Evolutionary conservation across 768 basidiomycete species (phyloP).

Genomic region (Omphalotus guepiniiformis): DNA sequence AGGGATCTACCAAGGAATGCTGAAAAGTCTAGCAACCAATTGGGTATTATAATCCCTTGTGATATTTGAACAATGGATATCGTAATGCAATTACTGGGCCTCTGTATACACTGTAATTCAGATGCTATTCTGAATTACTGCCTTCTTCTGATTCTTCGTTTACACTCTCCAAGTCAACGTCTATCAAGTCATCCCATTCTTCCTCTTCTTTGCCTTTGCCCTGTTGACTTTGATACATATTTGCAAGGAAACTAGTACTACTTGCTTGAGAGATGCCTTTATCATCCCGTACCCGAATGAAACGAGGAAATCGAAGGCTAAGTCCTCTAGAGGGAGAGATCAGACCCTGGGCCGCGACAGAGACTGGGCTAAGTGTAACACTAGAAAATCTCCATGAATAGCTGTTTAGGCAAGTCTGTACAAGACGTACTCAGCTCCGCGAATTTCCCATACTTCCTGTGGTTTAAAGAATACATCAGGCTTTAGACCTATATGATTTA

Average conservation of each 20-base stretch:
- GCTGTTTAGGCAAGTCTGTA: conserved; percentile 9
- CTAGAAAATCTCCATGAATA: conserved; percentile 27
- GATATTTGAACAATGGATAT: background rate
- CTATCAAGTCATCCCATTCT: conserved; percentile 61
- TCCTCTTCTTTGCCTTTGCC: conserved; percentile 29
- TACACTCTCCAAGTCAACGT: conserved; percentile 34
- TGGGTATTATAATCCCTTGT: conserved; percentile 6
- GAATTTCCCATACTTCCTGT: conserved; percentile 85
- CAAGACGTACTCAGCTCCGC: conserved; percentile 58
- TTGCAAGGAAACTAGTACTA: conserved; percentile 62
- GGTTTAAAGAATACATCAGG: conserved; percentile 72
- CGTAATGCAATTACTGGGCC: background rate
- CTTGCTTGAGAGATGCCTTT: conserved; percentile 72
- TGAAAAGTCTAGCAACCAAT: conserved; percentile 13
- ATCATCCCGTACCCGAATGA: conserved; percentile 70
- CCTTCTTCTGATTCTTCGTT: conserved; percentile 25
- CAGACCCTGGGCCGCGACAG: conserved; percentile 68
- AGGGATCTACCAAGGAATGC: conserved; percentile 18
- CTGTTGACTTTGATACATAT: conserved; percentile 65
- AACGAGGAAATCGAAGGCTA: conserved; percentile 85
- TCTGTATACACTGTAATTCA: conserved; percentile 16
- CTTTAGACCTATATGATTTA: conserved; percentile 41
- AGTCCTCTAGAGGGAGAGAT: conserved; percentile 56
- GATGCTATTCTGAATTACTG: conserved; percentile 19
- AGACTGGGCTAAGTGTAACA: conserved; percentile 82